Base-by-base conservation (phyloP, 2,329 filamentous ascomycete species). In the Exophiala lecanii-corni region DNA sequence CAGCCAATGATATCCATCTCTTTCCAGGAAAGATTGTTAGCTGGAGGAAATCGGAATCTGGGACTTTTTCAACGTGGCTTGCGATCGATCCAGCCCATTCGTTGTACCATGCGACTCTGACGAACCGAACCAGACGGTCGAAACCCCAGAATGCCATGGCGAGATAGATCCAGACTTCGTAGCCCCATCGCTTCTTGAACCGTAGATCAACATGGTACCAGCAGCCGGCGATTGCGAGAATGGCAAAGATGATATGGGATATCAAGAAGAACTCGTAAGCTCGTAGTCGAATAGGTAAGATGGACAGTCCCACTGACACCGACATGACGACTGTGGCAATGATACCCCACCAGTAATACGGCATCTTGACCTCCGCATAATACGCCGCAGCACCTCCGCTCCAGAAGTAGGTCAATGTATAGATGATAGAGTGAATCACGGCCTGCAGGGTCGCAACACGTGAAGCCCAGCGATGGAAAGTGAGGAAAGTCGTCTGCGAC, bases 131-230 rank as follows among this genome's bases (percentile, higher is more conserved):
- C 0, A 71, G 9, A 0, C 73, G 65, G 47, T 77, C 74, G 39
- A 69, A 70, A 5, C 55, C 57, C 71, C 70, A 75, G 17, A 72
- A 59, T 0, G 63, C 70, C 20, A 61, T 62, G 1, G 63, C 60
- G 1, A 63, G 57, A 39, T 69, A 72, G 0, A 74, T 47, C 71
- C 72, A 76, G 6, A 61, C 54, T 46, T 74, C 70, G 39, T 74
- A 72, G 1, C 72, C 72, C 57, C 66, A 70, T 3, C 60, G 54
- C 25, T 62, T 56, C 1, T 54, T 38, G 49, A 67, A 71, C 6
- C 82, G 40, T n/a, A 41, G 32, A 9, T 41, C 44, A 13, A 66
- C 45, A 40, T 68, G 65, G 30, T 63, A 63, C 55, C 57, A 67
- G n/a, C 48, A 63, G 0, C 62, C 64, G 0, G 50, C 57, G 5